These are phyloP conservation scores for Globisporangium apiculatum DNA, from an alignment of 352 stramenopile genomes.

Conservation along the genomic window DNA sequence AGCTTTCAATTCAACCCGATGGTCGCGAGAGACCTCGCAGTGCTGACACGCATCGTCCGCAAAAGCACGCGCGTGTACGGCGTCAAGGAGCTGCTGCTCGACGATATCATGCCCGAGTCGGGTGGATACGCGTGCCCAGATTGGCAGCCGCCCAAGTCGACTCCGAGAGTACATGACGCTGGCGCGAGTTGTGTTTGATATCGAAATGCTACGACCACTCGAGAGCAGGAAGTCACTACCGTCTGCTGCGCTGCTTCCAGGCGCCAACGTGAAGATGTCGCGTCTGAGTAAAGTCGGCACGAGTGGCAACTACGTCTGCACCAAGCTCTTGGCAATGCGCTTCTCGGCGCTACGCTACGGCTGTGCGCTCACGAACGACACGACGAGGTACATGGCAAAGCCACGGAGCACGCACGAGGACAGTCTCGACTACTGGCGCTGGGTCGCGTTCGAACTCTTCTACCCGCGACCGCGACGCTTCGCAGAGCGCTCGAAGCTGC, in stretches of 20 bases:
- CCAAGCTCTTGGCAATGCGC: not conserved
- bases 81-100: slow-evolving; percentile 1
- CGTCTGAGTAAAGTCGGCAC: not conserved
- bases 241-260: not conserved
- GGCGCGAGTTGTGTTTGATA: not conserved
- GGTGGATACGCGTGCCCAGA: no score
- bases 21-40: slow-evolving; percentile 1
- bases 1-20: not conserved
- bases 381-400: not conserved
- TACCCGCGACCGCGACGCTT: slow-evolving; percentile 15
- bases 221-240: not conserved
- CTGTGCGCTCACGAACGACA: slow-evolving; percentile 1
- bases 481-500: slow-evolving; percentile 1
- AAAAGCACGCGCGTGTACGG: not conserved
- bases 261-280: not conserved
- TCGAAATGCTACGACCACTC: not conserved
- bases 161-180: not conserved
- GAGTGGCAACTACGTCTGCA: not conserved
- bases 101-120: not conserved
- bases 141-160: not conserved
- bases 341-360: slow-evolving; percentile 1
- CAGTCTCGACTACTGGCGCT: slow-evolving; percentile 8
- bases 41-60: slow-evolving; percentile 8
- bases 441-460: slow-evolving; percentile 14
- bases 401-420: no score